Conservation (phyloP, 306 rosid species). For the Styphnolobium japonicum region DNA sequence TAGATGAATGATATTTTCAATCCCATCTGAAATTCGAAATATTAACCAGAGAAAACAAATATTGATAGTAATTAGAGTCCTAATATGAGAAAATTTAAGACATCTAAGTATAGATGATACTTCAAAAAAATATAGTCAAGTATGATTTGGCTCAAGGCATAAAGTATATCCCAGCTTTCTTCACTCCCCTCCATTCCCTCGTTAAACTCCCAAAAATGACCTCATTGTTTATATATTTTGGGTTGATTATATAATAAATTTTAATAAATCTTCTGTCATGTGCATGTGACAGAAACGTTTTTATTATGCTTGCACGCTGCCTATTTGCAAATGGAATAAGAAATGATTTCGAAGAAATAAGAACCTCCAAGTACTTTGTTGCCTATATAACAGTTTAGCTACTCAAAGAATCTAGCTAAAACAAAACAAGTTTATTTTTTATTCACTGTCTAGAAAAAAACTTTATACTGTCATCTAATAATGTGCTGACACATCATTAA, state of each 20-base stretch:
- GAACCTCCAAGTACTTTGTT: constrained; percentile 5
- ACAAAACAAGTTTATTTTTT: too few relatives aligned
- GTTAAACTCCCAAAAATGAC: neutral
- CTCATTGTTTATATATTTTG: neutral
- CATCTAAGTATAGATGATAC: neutral
- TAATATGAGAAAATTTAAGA: neutral
- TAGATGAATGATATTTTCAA: neutral
- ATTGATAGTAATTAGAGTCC: neutral
- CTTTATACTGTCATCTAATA: too few relatives aligned
- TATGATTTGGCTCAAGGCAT: neutral
- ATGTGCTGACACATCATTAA: too few relatives aligned
- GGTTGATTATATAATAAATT: constrained; percentile 15
- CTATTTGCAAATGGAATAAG: neutral
- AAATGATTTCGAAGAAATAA: constrained; percentile 5
- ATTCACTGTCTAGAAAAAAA: too few relatives aligned
- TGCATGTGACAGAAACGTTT: constrained; percentile 32
- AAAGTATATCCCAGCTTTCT: neutral
- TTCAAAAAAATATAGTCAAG: neutral
- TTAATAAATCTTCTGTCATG: constrained; percentile 11
- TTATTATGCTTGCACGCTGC: neutral
- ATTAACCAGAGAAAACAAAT: neutral
- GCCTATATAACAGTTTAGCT: neutral
- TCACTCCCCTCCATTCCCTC: too few relatives aligned
- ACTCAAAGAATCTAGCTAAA: constrained; percentile 30
- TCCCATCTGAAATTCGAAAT: neutral